Conservation (phyloP, 495 filamentous ascomycete species). For the Neurospora sp. region DNA sequence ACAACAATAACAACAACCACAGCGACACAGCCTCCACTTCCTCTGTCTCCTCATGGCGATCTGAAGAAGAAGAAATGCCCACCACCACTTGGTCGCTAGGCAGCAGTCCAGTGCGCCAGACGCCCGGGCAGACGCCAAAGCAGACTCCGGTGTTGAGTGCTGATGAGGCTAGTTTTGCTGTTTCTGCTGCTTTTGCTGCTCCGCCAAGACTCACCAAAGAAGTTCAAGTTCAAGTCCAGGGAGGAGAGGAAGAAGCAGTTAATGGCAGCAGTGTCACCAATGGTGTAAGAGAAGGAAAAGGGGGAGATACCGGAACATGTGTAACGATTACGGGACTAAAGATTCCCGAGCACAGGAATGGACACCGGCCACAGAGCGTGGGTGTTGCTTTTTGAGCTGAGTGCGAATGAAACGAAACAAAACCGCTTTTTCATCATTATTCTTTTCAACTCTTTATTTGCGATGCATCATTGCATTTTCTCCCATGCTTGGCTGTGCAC, state of each 20-base stretch:
- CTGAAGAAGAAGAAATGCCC: conserved; percentile 28
- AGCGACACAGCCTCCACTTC: conserved; percentile 1
- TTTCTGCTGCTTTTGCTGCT: neutral
- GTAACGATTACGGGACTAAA: neutral
- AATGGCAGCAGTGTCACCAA: neutral
- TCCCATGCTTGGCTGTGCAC: neutral
- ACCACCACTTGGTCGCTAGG: conserved; percentile 38
- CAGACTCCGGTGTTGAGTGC: conserved; percentile 15
- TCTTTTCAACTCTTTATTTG: fast-evolving
- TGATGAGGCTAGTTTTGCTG: neutral
- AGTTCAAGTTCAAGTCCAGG: too few species aligned
- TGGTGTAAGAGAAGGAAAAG: neutral
- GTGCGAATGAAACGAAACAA: neutral
- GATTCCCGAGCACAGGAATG: neutral
- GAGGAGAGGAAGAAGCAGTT: neutral
- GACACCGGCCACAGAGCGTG: conserved; percentile 11
- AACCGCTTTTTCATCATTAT: neutral
- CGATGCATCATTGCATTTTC: neutral
- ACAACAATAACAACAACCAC: conserved; percentile 6
- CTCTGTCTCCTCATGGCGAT: neutral
- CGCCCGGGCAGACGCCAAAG: conserved; percentile 13
- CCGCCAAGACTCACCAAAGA: neutral
- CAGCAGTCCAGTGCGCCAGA: conserved; percentile 26
- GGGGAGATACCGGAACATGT: neutral
- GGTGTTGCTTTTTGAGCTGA: conserved; percentile 14